phyloP scores from a whole-genome alignment of 2,329 filamentous ascomycete species.

The Sporothrix mexicana region DNA sequence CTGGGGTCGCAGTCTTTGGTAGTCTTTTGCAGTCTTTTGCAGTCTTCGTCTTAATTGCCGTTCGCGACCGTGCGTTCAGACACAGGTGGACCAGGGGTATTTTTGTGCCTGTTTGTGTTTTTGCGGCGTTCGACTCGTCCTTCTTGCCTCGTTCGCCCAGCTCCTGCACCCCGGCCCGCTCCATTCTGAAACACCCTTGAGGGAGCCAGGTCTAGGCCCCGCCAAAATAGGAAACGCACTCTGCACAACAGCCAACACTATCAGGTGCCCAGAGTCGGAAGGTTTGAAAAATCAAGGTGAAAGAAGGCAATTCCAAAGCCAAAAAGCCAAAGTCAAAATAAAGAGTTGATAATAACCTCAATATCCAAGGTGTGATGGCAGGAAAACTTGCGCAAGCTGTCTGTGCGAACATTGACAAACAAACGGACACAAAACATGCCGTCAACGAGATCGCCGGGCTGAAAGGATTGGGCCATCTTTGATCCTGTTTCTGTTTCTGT shows the following conservation, averaged over 20 bases:
- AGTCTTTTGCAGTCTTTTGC: too few relatives aligned
- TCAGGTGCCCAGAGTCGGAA: not conserved
- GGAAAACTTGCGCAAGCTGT: not conserved
- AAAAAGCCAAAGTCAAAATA: too few relatives aligned
- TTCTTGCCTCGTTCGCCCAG: not conserved
- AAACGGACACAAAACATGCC: not conserved
- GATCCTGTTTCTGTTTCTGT: not conserved
- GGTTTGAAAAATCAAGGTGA: not conserved
- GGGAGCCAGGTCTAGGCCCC: not conserved
- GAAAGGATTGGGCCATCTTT: constrained; percentile 3
- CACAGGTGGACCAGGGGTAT: not conserved
- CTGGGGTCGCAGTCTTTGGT: not conserved
- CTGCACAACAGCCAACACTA: not conserved
- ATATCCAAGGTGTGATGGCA: not conserved
- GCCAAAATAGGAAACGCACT: constrained; percentile 14
- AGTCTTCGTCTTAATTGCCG: constrained; percentile 17
- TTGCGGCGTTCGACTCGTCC: not conserved
- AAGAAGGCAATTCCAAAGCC: not conserved
- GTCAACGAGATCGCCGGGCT: not conserved
- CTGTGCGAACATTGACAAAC: not conserved
- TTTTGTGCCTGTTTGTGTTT: not conserved
- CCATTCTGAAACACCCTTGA: constrained; percentile 30
- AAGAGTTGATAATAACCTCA: not conserved
- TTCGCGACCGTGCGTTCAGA: constrained; percentile 8
- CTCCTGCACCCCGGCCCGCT: constrained; percentile 26